Evolutionary conservation across 257 asterid genomes (phyloP).

Genomic region (Galeopsis tetrahit): DNA sequence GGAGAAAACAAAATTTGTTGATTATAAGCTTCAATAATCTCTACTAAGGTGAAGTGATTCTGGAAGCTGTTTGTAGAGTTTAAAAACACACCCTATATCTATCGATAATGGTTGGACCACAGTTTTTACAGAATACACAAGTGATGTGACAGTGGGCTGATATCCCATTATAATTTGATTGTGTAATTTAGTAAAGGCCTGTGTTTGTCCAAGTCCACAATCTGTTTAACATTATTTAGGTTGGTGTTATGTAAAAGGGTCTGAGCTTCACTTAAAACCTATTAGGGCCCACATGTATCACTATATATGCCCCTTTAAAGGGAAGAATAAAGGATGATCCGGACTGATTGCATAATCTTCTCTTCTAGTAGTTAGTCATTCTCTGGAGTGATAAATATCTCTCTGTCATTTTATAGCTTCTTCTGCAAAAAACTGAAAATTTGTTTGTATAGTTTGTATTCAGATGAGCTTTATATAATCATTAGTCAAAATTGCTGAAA

Average conservation of each 20-base stretch:
- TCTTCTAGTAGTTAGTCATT: neutral
- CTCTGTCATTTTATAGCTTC: neutral
- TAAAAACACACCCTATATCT: neutral
- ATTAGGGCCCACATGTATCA: neutral
- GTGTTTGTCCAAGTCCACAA: neutral
- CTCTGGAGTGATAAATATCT: neutral
- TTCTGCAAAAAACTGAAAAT: neutral
- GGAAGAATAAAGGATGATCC: neutral
- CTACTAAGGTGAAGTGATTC: neutral
- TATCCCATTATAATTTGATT: neutral
- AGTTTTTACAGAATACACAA: no score
- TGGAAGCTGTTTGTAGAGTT: no score
- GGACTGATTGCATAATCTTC: neutral
- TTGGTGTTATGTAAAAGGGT: neutral
- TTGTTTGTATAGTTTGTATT: neutral
- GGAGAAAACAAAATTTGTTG: neutral
- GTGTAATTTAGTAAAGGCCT: neutral
- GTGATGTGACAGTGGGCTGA: no score
- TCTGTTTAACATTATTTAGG: neutral
- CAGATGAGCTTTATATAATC: conserved; percentile 2
- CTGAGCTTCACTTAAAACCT: neutral
- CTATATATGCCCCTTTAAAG: neutral
- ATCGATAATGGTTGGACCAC: neutral
- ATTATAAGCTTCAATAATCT: neutral
- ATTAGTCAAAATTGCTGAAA: neutral